Conservation (phyloP, 2,329 filamentous ascomycete genomes). For the Mycosphaerelloides madeirae region DNA sequence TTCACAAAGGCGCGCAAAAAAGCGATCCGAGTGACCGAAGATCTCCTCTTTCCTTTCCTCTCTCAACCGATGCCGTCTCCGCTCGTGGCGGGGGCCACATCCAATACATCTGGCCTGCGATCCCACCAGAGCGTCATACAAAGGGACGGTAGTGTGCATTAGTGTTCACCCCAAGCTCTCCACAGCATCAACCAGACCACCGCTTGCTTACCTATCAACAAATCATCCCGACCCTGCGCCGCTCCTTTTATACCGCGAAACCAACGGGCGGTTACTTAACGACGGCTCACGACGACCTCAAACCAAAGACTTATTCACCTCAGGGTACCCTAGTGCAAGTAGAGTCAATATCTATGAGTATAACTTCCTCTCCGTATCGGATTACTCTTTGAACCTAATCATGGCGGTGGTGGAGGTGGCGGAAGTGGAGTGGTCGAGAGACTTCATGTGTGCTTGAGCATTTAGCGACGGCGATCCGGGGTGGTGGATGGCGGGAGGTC, state of each 20-base stretch:
- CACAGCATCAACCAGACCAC: constrained; percentile 12
- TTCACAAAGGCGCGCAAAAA: too few species aligned
- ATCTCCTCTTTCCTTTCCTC: constrained; percentile 9
- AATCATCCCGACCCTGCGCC: constrained; percentile 11
- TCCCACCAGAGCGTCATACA: constrained; percentile 19
- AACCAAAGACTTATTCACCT: constrained; percentile 35
- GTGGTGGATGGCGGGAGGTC: not conserved
- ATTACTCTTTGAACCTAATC: constrained; percentile 22
- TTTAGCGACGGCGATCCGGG: constrained; percentile 22
- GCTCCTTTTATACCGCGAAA: constrained; percentile 16
- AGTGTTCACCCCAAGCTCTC: constrained; percentile 10
- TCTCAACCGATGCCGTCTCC: constrained; percentile 10
- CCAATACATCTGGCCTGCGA: constrained; percentile 16
- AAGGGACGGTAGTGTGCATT: constrained; percentile 22
- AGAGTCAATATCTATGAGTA: constrained; percentile 18
- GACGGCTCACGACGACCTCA: constrained; percentile 27
- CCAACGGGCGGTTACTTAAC: too few species aligned
- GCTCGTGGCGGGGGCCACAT: constrained; percentile 14
- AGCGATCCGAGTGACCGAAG: constrained; percentile 8
- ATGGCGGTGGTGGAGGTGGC: not conserved
- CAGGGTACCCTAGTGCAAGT: constrained; percentile 32
- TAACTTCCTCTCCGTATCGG: constrained; percentile 21
- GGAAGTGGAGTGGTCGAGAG: not conserved
- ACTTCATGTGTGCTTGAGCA: constrained; percentile 14
- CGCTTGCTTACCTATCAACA: not conserved